These are phyloP conservation scores for Nyctanthes arbortristis DNA, from an alignment of 257 asterid species.

Conservation along the genomic window DNA sequence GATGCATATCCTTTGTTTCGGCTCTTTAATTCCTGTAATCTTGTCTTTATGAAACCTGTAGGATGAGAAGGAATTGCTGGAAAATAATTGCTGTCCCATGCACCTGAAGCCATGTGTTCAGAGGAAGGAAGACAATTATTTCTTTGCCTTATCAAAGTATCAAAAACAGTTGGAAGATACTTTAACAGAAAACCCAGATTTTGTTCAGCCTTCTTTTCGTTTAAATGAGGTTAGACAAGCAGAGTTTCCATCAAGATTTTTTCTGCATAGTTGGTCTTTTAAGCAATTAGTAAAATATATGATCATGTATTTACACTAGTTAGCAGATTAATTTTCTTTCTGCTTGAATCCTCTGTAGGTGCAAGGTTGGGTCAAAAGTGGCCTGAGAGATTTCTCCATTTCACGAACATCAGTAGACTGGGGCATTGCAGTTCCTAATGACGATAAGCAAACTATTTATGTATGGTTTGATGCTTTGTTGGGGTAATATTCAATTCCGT, in stretches of 20 bases:
- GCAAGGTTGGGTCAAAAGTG: slow-evolving; percentile 94
- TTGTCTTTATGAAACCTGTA: slow-evolving; percentile 35
- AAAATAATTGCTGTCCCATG: slow-evolving; percentile 76
- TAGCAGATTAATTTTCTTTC: slow-evolving; percentile 23
- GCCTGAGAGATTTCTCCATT: slow-evolving; percentile 90
- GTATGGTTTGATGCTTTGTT: slow-evolving; percentile 98
- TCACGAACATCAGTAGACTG: slow-evolving; percentile 87
- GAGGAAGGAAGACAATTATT: slow-evolving; percentile 94
- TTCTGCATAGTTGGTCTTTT: not conserved
- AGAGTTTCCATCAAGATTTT: not conserved
- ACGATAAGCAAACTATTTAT: slow-evolving; percentile 81
- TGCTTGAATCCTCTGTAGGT: slow-evolving; percentile 49
- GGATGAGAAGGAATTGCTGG: slow-evolving; percentile 95
- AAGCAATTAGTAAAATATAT: not conserved
- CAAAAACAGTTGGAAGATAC: slow-evolving; percentile 66
- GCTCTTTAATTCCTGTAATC: slow-evolving; percentile 8
- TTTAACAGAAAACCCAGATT: slow-evolving; percentile 66
- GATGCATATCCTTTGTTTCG: not conserved
- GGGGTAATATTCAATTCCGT: slow-evolving; percentile 66
- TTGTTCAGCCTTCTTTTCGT: slow-evolving; percentile 91
- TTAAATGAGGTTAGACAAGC: slow-evolving; percentile 65
- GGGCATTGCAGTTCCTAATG: slow-evolving; percentile 93
- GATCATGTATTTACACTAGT: not conserved
- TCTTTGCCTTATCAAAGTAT: slow-evolving; percentile 94
- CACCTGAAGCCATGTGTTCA: slow-evolving; percentile 86